Conservation (phyloP, 192 early-diverging fungal species). For the Coemansia sp. region DNA sequence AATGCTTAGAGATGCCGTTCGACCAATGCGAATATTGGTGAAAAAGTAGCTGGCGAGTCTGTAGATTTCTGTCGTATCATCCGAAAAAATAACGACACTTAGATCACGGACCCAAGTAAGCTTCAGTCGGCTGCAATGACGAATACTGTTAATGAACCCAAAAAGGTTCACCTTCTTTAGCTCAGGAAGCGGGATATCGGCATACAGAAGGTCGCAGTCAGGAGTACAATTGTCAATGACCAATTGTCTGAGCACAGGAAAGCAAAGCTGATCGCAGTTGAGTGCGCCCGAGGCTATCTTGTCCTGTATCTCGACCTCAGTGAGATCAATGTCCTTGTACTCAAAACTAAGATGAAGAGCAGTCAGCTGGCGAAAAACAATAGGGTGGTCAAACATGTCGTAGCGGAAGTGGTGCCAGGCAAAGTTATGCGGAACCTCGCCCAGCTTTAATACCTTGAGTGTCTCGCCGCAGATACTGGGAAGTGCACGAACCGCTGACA, state of each 20-base stretch:
- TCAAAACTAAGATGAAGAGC: neutral
- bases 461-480: neutral
- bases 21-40: neutral
- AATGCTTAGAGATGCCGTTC: neutral
- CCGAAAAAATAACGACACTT: neutral
- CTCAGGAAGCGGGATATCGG: neutral
- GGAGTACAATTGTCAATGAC: neutral
- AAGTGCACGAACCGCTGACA: neutral
- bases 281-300: neutral
- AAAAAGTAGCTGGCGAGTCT: neutral
- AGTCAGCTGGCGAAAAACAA: neutral
- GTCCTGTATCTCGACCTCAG: neutral
- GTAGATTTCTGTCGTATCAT: neutral
- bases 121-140: neutral
- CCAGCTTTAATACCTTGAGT: neutral
- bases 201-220: slow-evolving; percentile 1
- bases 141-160: neutral
- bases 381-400: neutral
- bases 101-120: neutral
- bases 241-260: neutral
- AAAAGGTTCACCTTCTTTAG: neutral
- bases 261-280: neutral
- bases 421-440: neutral
- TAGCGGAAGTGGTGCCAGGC: neutral
- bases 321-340: neutral